These are phyloP conservation scores for Vicia faba DNA, from an alignment of 306 rosid genomes.

Conservation along the genomic window DNA sequence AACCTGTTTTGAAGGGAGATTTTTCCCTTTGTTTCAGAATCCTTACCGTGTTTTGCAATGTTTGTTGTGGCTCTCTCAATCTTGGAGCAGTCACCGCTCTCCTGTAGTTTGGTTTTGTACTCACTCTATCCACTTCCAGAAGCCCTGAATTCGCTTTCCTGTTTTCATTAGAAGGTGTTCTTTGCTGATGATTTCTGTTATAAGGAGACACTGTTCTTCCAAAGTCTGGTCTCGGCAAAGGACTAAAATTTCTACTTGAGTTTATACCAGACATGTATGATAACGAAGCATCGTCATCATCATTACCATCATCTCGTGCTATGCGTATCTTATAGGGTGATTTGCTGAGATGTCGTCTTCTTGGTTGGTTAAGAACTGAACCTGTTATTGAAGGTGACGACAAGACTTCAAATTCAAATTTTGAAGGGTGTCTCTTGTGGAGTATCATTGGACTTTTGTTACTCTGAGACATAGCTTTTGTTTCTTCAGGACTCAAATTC, in stretches of 20 bases:
- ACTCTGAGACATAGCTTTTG: constrained; percentile 29
- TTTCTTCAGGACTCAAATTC: constrained; percentile 36
- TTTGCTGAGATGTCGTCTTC: constrained; percentile 55
- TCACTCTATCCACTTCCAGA: constrained; percentile 30
- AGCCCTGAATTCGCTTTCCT: constrained; percentile 18
- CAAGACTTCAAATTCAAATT: constrained; percentile 44
- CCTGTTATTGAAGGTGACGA: constrained; percentile 21
- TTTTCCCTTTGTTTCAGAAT: constrained; percentile 40
- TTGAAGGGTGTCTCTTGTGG: constrained; percentile 50
- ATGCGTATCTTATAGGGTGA: constrained; percentile 61
- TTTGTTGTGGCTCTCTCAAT: constrained; percentile 46
- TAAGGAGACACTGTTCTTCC: constrained; percentile 54
- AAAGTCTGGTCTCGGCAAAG: constrained; percentile 53
- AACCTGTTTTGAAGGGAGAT: constrained; percentile 42
- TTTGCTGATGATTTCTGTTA: constrained; percentile 37
- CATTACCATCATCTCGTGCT: constrained; percentile 30
- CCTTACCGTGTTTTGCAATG: constrained; percentile 40
- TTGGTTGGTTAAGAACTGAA: constrained; percentile 35
- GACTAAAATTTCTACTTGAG: constrained; percentile 51
- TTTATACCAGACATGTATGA: constrained; percentile 36
- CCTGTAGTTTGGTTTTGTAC: constrained; percentile 49
- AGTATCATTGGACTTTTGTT: constrained; percentile 45
- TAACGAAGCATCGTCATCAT: constrained; percentile 13
- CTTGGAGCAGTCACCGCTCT: constrained; percentile 77
- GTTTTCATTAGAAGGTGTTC: constrained; percentile 26